These are phyloP conservation scores for Termitomyces sp. DNA, from an alignment of 768 basidiomycete species.

Conservation along the genomic window DNA sequence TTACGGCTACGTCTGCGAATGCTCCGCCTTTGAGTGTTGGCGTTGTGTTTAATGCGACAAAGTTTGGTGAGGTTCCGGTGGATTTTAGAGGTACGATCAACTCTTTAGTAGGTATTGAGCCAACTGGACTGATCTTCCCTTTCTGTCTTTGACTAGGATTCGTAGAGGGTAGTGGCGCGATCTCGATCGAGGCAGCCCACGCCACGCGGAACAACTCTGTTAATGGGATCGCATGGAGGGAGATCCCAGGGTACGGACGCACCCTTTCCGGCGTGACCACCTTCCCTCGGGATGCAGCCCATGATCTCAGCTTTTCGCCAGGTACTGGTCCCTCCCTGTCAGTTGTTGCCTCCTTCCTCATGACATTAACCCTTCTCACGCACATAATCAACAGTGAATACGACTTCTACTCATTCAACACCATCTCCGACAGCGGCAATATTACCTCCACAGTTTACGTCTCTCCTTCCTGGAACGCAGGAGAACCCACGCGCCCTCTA, in stretches of 20 bases:
- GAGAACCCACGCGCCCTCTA: slow-evolving; percentile 44
- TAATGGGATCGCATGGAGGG: slow-evolving; percentile 50
- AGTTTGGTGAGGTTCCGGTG: slow-evolving; percentile 29
- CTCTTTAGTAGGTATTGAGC: not conserved
- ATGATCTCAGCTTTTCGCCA: slow-evolving; percentile 50
- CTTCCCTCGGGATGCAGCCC: slow-evolving; percentile 42
- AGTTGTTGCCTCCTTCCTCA: slow-evolving; percentile 14
- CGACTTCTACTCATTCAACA: slow-evolving; percentile 60
- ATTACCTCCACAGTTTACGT: slow-evolving; percentile 42
- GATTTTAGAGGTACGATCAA: slow-evolving; percentile 42
- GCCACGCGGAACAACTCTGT: slow-evolving; percentile 42
- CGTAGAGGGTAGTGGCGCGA: slow-evolving; percentile 56
- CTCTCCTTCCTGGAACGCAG: slow-evolving; percentile 49
- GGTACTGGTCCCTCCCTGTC: slow-evolving; percentile 62
- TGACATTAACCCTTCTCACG: not conserved
- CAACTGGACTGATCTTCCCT: not conserved
- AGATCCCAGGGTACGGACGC: slow-evolving; percentile 55
- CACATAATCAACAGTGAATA: slow-evolving; percentile 42
- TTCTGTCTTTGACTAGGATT: slow-evolving; percentile 34
- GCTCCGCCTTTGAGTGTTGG: slow-evolving; percentile 29
- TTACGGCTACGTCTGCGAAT: slow-evolving; percentile 39
- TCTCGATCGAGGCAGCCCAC: slow-evolving; percentile 67
- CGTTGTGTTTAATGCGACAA: slow-evolving; percentile 31
- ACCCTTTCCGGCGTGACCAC: slow-evolving; percentile 60
- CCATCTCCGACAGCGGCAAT: slow-evolving; percentile 33